Conservation (phyloP, 1,284 basidiomycete genomes). For the Pseudozyma tsukubaensis region DNA sequence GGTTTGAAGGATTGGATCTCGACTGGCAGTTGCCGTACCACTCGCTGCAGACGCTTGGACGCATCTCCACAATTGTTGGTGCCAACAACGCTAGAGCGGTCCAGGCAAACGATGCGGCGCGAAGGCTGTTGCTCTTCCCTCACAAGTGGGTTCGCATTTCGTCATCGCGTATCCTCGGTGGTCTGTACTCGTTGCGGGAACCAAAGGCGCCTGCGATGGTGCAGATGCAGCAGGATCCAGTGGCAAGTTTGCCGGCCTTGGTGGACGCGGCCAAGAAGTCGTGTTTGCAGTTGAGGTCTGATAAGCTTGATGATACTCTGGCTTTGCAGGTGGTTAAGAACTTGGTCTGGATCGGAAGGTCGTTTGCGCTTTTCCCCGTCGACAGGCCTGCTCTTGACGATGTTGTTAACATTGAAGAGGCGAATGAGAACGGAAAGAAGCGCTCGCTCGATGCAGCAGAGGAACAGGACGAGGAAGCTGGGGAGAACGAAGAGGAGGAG, state of each 20-base stretch:
- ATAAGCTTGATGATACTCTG: constrained; percentile 80
- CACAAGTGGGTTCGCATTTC: constrained; percentile 93
- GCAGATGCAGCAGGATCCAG: constrained; percentile 68
- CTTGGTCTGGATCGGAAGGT: constrained; percentile 86
- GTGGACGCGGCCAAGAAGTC: constrained; percentile 81
- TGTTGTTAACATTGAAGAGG: constrained; percentile 16
- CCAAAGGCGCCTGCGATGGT: constrained; percentile 27
- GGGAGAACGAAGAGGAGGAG: constrained; percentile 19
- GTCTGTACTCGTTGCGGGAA: constrained; percentile 72
- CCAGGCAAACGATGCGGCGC: constrained; percentile 72
- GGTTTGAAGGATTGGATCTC: constrained; percentile 72
- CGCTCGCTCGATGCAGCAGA: constrained; percentile 53
- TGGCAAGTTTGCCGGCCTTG: constrained; percentile 74
- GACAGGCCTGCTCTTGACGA: constrained; percentile 16
- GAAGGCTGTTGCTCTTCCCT: constrained; percentile 82
- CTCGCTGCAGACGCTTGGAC: constrained; percentile 68
- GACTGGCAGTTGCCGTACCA: constrained; percentile 90
- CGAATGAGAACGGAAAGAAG: constrained; percentile 11
- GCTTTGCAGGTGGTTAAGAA: constrained; percentile 92
- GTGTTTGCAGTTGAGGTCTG: constrained; percentile 83
- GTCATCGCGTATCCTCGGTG: constrained; percentile 81
- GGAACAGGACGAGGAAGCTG: constrained; percentile 7
- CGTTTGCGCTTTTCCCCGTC: constrained; percentile 53
- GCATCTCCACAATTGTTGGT: constrained; percentile 21
- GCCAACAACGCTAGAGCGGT: not conserved